These are phyloP conservation scores for Blastobotrys malaysiensis DNA, from an alignment of 1,139 yeast species.

Conservation along the genomic window DNA sequence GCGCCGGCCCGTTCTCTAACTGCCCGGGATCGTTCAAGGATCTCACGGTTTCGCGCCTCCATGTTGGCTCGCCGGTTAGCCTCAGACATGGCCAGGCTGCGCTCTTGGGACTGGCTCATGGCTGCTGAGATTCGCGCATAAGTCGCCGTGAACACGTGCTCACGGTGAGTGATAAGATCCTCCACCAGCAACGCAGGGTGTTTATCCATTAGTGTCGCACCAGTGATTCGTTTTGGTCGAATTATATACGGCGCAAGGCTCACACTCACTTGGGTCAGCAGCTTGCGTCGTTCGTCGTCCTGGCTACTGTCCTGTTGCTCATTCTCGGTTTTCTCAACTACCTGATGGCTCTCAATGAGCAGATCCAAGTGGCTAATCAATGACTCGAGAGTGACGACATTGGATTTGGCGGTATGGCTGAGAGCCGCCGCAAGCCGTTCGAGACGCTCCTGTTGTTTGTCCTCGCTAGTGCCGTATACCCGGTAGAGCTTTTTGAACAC, in stretches of 20 bases:
- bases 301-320: too few relatives aligned
- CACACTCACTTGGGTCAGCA: not conserved
- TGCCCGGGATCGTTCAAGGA: constrained; percentile 19
- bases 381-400: constrained; percentile 14
- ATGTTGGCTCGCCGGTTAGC: constrained; percentile 27
- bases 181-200: constrained; percentile 28
- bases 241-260: constrained; percentile 27
- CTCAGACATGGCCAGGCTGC: constrained; percentile 26
- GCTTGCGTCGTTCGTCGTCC: too few relatives aligned
- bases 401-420: constrained; percentile 17
- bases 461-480: not conserved
- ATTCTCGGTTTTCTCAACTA: constrained; percentile 17
- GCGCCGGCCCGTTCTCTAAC: constrained; percentile 16
- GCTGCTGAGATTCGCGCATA: constrained; percentile 16
- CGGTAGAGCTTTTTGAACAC: constrained; percentile 57
- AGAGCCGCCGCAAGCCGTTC: constrained; percentile 16
- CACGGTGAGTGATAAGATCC: constrained; percentile 26
- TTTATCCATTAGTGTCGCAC: constrained; percentile 28
- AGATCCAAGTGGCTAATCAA: constrained; percentile 14
- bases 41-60: constrained; percentile 30
- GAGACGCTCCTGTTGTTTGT: constrained; percentile 1
- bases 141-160: constrained; percentile 23
- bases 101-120: constrained; percentile 17
- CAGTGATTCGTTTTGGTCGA: constrained; percentile 33
- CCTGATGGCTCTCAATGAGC: constrained; percentile 11